Evolutionary conservation across 805 yeast species (phyloP).

Genomic region (Candida suzukii): DNA sequence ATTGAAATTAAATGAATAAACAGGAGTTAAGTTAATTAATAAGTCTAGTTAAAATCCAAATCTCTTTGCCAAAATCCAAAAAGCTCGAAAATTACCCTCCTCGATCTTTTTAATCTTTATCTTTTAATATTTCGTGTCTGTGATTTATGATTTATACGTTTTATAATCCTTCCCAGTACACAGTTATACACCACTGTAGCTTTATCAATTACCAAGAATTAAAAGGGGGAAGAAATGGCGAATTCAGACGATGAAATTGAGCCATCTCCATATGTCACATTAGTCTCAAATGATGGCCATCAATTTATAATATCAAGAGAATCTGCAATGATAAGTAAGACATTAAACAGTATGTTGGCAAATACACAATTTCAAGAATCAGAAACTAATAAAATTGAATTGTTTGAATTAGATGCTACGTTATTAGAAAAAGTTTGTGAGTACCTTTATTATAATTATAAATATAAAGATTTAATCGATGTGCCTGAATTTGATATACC

Average conservation of each 20-base stretch:
- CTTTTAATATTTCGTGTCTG: too few species aligned
- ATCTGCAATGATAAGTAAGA: conserved; percentile 70
- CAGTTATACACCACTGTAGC: too few species aligned
- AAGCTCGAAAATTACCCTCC: too few species aligned
- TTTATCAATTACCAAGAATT: too few species aligned
- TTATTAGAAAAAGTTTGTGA: conserved; percentile 78
- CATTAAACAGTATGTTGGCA: conserved; percentile 50
- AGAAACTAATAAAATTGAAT: conserved; percentile 43
- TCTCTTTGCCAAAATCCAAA: too few species aligned
- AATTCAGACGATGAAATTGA: conserved; percentile 8
- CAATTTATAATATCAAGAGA: conserved; percentile 57
- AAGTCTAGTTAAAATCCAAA: too few species aligned
- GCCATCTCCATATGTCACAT: conserved; percentile 40
- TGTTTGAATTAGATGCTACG: conserved; percentile 62
- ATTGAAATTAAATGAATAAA: too few species aligned
- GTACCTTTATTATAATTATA: conserved; percentile 68
- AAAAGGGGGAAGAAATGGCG: not conserved
- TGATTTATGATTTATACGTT: too few species aligned
- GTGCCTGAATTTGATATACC: conserved; percentile 88
- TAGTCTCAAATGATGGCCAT: conserved; percentile 69
- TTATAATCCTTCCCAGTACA: too few species aligned
- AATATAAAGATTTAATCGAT: conserved; percentile 56
- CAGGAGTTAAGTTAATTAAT: too few species aligned
- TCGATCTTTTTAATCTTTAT: too few species aligned
- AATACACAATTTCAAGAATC: conserved; percentile 52